A percentile compares a stretch with the other conserved stretches of the same genome.
These are phyloP conservation scores for Pholiota molesta DNA, from an alignment of 768 basidiomycete genomes.

Conservation along the genomic window DNA sequence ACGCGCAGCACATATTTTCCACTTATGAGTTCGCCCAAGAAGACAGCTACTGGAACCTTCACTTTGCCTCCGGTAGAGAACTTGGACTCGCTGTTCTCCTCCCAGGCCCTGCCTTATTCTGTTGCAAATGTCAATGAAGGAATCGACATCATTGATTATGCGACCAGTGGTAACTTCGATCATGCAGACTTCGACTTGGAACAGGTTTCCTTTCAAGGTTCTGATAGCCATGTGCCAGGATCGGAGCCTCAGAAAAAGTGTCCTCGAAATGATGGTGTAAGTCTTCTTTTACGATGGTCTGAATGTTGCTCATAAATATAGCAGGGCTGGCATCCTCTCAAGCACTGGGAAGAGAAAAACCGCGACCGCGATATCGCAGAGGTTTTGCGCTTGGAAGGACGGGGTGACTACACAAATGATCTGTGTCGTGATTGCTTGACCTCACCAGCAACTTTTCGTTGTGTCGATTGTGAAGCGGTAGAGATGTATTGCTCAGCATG, in stretches of 20 bases:
- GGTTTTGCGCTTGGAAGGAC: slow-evolving; percentile 14
- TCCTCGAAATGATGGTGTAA: not conserved
- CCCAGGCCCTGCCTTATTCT: no score
- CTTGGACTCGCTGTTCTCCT: not conserved
- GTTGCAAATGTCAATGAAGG: not conserved
- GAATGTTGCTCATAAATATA: not conserved
- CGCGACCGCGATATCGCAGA: slow-evolving; percentile 4
- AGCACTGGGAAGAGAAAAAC: not conserved
- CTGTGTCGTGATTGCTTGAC: not conserved
- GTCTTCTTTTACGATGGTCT: not conserved
- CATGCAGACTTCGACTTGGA: not conserved
- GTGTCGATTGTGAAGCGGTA: slow-evolving; percentile 18
- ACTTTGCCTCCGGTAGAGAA: no score
- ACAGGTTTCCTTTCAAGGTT: not conserved
- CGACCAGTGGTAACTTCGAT: not conserved
- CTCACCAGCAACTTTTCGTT: slow-evolving; percentile 9
- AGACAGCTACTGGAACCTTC: no score
- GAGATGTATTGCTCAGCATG: slow-evolving; percentile 13
- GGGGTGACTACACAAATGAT: not conserved
- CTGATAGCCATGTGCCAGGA: not conserved
- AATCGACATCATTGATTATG: not conserved
- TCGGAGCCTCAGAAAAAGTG: not conserved
- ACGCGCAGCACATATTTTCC: no score
- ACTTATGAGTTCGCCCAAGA: no score
- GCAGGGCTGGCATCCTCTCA: not conserved